Evolutionary conservation across 768 basidiomycete species (phyloP), one percentile per base, ranked within the genome.

Genomic region (Kwoniella shandongensis): DNA sequence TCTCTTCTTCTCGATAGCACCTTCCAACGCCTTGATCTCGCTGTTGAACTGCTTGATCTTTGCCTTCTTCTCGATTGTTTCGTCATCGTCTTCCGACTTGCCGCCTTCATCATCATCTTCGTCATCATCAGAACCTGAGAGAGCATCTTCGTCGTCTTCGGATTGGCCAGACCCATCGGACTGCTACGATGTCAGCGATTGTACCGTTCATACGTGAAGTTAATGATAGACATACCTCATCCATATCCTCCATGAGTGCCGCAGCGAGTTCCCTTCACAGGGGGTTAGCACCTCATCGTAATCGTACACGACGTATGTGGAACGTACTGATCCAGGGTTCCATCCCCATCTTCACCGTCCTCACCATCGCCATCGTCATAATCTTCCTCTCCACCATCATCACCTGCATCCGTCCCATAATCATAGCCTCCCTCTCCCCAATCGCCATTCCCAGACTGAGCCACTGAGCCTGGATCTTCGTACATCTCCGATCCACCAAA

Each of bases 21-120:
- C 45, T 51, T 72, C 70, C 10, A 69, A 50, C 17, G 59, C 59
- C 45, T 69, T 72, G 61, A 72, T 69, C 54, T 72, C 70, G 25
- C 59, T 61, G 3, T 61, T 65, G 49, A 69, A 67, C 39, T 72
- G 72, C 36, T 59, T 59, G 57, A 72, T 66, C 63, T 67, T 74
- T 8, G 60, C 66, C 40, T 64, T 67, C 54, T 64, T 67, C 51
- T 69, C 69, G 41, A 51, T 47, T 13, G 65, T 70, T 57, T 70
- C 72, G 17, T 72, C 65, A 30, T 69, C 70, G 44, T 74, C 70
- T 36, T 69, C 65, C 4, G 54, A 55, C 32, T 61, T 53, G 12
- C 44, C 59, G 22, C 45, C 59, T 10, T 69, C 69, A n/a, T 67
- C 70, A 2, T 62, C 70, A 23, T 63, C 67, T 23, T 69, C 70